phyloP scores from a whole-genome alignment of 1,284 basidiomycete genomes.

The Cryptococcus sp. region DNA sequence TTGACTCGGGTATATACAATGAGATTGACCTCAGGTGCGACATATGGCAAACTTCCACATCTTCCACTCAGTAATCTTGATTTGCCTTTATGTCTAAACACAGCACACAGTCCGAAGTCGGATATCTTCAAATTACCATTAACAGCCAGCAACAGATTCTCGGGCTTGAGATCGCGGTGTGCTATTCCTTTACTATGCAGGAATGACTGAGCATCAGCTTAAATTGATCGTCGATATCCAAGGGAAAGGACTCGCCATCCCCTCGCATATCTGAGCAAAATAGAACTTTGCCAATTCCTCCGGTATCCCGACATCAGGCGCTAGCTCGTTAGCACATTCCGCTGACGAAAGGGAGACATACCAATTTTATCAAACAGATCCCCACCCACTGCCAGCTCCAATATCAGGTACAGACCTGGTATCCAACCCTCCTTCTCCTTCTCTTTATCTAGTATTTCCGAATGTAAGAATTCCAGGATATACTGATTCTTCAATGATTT shows the following conservation, averaged over 20 bases:
- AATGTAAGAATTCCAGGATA: conserved; percentile 79
- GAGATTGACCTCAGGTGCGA: conserved; percentile 76
- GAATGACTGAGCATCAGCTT: conserved; percentile 57
- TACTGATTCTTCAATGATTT: conserved; percentile 72
- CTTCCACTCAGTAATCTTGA: conserved; percentile 72
- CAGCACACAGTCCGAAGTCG: conserved; percentile 91
- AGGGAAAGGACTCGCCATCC: conserved; percentile 51
- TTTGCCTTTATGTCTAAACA: conserved; percentile 84
- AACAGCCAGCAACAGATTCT: conserved; percentile 80
- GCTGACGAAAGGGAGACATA: conserved; percentile 40
- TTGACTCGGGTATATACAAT: not conserved
- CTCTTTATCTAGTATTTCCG: conserved; percentile 67
- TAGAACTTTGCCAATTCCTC: conserved; percentile 88
- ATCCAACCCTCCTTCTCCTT: conserved; percentile 51
- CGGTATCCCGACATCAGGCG: conserved; percentile 79
- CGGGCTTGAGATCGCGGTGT: conserved; percentile 94
- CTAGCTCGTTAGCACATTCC: conserved; percentile 44
- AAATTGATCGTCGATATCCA: not conserved
- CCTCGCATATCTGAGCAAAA: conserved; percentile 81
- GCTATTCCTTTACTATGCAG: conserved; percentile 88
- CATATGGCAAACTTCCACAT: conserved; percentile 92
- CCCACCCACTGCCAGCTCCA: conserved; percentile 89
- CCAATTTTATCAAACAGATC: conserved; percentile 98
- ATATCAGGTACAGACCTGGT: conserved; percentile 83
- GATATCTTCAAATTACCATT: conserved; percentile 79